Evolutionary conservation across 2,329 filamentous ascomycete species (phyloP), one percentile per base, ranked within the genome.

Genomic region (Xylariaceae sp.): DNA sequence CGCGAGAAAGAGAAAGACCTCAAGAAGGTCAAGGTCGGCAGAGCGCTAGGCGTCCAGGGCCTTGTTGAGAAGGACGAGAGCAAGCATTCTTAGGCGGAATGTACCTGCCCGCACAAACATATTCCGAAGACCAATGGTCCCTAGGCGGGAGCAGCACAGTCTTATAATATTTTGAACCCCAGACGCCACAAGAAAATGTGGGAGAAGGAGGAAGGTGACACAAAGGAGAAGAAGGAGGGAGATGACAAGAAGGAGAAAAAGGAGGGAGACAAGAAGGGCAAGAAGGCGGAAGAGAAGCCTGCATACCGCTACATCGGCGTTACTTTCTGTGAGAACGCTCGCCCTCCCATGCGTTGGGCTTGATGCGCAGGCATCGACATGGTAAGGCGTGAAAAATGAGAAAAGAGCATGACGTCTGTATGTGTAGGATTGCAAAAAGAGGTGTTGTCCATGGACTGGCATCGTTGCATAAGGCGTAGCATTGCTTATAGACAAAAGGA

Each of bases 21-120:
- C 69, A 89, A 88, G 83, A 92, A 90, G 74, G 89, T 95, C 55
- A 92, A 90, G 73, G 88, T 97, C 46, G 92, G 92, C 14, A 77
- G 90, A 63, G 81, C 78, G 1, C 68, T 95, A 45, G 92, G 92
- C 2, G 91, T 96, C 0, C 88, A 86, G 2, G 86, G 87, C 60
- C 71, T 91, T 65, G 86, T 91, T 18, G 87, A 91, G 75, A 84
- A 82, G 74, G 82, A 82, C 57, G 86, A 88, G 71, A 78, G 73
- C 58, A 78, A 79, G 58, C 72, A 76, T 50, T 64, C 69, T 51
- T 68, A 65, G 60, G 45, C n/a, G 7, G 43, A 5, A 43, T 42
- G 45, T 14, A 17, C 13, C n/a, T 43, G 22, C 19, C 18, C 31
- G 16, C 9, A 4, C 22, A 28, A 28, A 28, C 4, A 28, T 28